Evolutionary conservation across 129 eudicot species (phyloP).

Genomic region (Centella asiatica): DNA sequence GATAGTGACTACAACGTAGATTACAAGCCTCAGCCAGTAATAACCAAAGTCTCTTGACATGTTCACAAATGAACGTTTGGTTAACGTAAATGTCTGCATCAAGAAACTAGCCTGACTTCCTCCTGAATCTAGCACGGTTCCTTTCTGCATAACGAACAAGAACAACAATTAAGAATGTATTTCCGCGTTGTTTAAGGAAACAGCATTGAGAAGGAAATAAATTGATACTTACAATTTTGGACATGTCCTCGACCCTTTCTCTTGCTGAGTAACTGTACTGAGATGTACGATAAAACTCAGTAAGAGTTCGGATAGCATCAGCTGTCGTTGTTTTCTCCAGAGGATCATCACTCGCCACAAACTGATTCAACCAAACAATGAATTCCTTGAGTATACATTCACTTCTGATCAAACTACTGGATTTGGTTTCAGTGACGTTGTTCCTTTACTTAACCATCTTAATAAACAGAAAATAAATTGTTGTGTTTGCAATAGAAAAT

Average conservation of each 20-base stretch:
- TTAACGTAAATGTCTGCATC: constrained; percentile 81
- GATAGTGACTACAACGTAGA: constrained; percentile 77
- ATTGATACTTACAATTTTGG: constrained; percentile 51
- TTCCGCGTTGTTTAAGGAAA: no score
- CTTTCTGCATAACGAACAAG: constrained; percentile 52
- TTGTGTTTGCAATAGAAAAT: no score
- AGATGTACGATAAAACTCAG: constrained; percentile 60
- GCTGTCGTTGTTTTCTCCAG: constrained; percentile 74
- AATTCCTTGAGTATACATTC: neutral
- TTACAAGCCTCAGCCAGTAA: constrained; percentile 92
- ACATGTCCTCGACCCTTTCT: constrained; percentile 77
- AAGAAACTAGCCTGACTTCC: constrained; percentile 97
- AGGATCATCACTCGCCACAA: constrained; percentile 82
- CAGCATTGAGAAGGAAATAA: neutral
- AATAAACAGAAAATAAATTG: no score
- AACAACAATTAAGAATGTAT: neutral
- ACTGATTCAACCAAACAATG: constrained; percentile 30
- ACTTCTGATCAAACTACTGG: no score
- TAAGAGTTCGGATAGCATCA: constrained; percentile 77
- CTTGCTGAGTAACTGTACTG: constrained; percentile 54
- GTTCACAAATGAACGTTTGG: constrained; percentile 80
- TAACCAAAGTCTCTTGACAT: constrained; percentile 99
- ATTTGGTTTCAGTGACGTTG: no score
- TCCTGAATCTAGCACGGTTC: constrained; percentile 87
- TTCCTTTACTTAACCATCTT: no score